Evolutionary conservation across 805 yeast genomes (phyloP).

Genomic region (Scheffersomyces ergatensis): DNA sequence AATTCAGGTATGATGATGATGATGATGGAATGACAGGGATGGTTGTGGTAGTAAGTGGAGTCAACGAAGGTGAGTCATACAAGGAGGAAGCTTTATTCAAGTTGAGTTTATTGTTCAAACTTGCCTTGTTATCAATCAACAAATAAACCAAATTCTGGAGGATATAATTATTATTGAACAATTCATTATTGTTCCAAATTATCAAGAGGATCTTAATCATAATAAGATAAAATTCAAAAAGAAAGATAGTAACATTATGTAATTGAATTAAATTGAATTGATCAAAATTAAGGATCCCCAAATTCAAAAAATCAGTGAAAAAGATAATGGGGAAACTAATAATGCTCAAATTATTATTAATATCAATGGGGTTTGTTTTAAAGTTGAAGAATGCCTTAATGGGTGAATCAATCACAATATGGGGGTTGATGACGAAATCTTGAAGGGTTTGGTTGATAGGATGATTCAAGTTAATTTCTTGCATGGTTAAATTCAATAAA

Average conservation of each 20-base stretch:
- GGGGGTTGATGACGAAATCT: conserved; percentile 5
- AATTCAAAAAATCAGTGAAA: conserved; percentile 17
- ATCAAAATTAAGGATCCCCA: conserved; percentile 15
- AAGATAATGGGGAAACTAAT: conserved; percentile 49
- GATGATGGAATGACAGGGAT: no score
- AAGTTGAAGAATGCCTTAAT: conserved; percentile 4
- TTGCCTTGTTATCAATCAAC: conserved; percentile 9
- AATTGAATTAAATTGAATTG: conserved; percentile 23
- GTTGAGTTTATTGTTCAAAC: background rate
- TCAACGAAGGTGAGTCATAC: background rate
- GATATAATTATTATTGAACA: conserved; percentile 21
- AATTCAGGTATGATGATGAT: background rate
- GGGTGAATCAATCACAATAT: conserved; percentile 6
- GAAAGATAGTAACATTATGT: conserved; percentile 23
- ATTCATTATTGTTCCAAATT: conserved; percentile 9
- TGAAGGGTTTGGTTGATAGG: conserved; percentile 8
- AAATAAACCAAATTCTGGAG: conserved; percentile 26
- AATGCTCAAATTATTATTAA: conserved; percentile 53
- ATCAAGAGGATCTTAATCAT: conserved; percentile 42
- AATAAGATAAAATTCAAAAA: conserved; percentile 46
- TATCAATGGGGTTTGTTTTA: conserved; percentile 10
- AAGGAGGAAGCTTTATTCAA: background rate
- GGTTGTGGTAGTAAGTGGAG: background rate
- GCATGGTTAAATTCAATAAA: conserved; percentile 42
- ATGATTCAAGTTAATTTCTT: conserved; percentile 38